Conservation (phyloP, 2,329 filamentous ascomycete species). For the Trichophyton schoenleinii region DNA sequence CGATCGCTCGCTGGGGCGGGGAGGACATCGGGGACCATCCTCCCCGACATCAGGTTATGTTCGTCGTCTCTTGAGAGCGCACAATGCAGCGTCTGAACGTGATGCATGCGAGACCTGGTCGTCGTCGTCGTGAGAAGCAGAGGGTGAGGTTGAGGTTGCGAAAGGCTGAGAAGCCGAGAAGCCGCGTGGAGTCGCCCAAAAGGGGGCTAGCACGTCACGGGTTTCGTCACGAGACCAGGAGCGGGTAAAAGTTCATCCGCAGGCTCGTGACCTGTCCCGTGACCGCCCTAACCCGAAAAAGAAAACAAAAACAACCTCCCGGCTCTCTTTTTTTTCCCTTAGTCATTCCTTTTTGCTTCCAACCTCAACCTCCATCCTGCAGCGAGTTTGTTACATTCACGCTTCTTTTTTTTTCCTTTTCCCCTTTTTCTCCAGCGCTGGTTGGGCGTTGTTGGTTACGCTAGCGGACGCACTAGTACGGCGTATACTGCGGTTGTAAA, state of each 20-base stretch:
- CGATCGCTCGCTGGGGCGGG: not conserved
- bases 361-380: not conserved
- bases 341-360: not conserved
- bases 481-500: not conserved
- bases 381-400: not conserved
- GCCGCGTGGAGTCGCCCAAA: no score
- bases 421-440: not conserved
- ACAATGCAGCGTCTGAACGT: not conserved
- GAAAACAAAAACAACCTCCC: not conserved
- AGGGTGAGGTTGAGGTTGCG: no score
- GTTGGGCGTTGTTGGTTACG: conserved; percentile 1
- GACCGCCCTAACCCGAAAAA: no score
- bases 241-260: no score
- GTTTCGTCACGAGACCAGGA: no score
- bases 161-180: no score
- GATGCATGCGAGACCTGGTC: not conserved
- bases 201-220: no score
- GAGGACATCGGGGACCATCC: not conserved
- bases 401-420: not conserved
- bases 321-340: not conserved
- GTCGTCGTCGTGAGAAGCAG: no score
- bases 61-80: not conserved
- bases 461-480: not conserved
- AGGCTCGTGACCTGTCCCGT: no score
- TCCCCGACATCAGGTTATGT: not conserved